phyloP scores from a whole-genome alignment of 2,329 filamentous ascomycete species.

The Fusarium sp. region DNA sequence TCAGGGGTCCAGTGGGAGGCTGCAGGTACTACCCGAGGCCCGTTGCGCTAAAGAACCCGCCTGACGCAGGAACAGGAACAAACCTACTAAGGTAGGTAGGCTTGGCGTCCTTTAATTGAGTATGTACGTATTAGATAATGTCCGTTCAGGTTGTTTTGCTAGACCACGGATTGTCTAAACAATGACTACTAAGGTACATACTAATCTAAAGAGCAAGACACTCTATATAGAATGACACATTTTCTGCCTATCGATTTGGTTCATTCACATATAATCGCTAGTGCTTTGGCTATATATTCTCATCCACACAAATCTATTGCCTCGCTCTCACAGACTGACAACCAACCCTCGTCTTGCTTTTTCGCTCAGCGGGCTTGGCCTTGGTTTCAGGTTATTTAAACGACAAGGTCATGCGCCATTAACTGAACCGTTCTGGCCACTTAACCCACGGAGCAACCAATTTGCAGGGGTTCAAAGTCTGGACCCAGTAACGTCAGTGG shows the following conservation, averaged over 20 bases:
- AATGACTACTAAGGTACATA: background rate
- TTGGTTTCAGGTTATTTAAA: slow-evolving; percentile 35
- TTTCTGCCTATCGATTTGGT: background rate
- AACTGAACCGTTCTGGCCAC: slow-evolving; percentile 4
- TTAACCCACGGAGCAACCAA: background rate
- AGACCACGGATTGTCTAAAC: background rate
- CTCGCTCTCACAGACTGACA: background rate
- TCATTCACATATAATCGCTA: background rate
- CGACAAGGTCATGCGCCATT: slow-evolving; percentile 28
- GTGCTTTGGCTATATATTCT: background rate
- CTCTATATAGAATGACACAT: background rate
- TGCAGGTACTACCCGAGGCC: slow-evolving; percentile 32
- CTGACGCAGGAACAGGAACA: slow-evolving; percentile 41
- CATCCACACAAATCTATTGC: background rate
- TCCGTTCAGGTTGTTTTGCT: background rate
- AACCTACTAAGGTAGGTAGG: too few species aligned
- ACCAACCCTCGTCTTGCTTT: slow-evolving; percentile 2
- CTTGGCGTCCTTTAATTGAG: slow-evolving; percentile 4
- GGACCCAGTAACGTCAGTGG: slow-evolving; percentile 26
- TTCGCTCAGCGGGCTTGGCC: slow-evolving; percentile 7
- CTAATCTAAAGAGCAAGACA: background rate
- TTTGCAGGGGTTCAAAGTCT: slow-evolving; percentile 12
- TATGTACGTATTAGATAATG: background rate
- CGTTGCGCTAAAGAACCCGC: slow-evolving; percentile 33
- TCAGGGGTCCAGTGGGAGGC: slow-evolving; percentile 16